Conservation (phyloP, 2,329 filamentous ascomycete genomes). For the Penicillium sp. region DNA sequence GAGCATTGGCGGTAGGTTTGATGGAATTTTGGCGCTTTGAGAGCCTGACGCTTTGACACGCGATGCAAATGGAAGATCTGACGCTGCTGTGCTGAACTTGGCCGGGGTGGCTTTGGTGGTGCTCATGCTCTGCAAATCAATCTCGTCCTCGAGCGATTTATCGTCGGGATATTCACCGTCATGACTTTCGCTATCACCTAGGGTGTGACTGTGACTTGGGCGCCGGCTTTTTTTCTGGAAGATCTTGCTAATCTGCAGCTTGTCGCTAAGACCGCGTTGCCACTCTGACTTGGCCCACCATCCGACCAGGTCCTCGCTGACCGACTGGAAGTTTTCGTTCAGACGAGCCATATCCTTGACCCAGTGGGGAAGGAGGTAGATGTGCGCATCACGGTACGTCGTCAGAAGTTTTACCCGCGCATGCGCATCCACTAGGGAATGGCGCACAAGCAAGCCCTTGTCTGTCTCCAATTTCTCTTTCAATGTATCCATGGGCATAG, state of each 20-base stretch:
- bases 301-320: conserved; percentile 86
- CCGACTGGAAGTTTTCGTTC: conserved; percentile 79
- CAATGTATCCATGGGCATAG: conserved; percentile 82
- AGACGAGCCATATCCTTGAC: conserved; percentile 74
- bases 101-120: conserved; percentile 46
- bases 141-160: conserved; percentile 45
- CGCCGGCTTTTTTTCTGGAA: conserved; percentile 46
- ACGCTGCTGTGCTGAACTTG: not conserved
- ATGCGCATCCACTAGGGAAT: conserved; percentile 70
- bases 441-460: conserved; percentile 64
- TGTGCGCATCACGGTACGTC: conserved; percentile 82
- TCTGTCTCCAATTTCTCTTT: conserved; percentile 77
- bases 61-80: conserved; percentile 27
- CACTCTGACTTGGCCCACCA: conserved; percentile 96
- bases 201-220: conserved; percentile 35
- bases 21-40: conserved; percentile 2
- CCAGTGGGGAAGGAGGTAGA: conserved; percentile 93
- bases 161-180: conserved; percentile 40
- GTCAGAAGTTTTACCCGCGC: conserved; percentile 75
- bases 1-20: conserved; percentile 55
- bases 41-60: conserved; percentile 26
- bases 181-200: conserved; percentile 39
- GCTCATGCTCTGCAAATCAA: conserved; percentile 53
- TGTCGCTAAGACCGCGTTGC: conserved; percentile 76
- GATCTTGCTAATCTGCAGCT: conserved; percentile 68